These are phyloP conservation scores for Dysphania ambrosioides DNA, from an alignment of 148 eudicot genomes.

Conservation along the genomic window DNA sequence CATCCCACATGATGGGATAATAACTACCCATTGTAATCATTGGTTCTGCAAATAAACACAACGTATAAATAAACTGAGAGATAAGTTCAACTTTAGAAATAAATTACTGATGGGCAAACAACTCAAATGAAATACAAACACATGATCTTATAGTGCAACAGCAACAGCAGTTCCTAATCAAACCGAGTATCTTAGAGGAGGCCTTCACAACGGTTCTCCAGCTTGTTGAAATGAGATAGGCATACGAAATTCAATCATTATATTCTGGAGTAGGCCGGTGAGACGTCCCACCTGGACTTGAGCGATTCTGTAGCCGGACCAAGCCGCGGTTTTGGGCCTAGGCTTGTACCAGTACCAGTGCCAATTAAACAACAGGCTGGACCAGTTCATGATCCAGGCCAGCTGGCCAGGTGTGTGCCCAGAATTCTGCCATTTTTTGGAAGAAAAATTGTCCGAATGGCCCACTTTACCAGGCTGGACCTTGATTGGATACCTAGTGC, in stretches of 20 bases:
- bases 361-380: not conserved
- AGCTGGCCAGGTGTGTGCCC: not conserved
- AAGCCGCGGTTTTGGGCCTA: not conserved
- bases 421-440: no score
- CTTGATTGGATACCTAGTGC: not conserved
- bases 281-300: not conserved
- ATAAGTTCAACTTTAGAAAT: not conserved
- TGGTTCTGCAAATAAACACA: constrained; percentile 64
- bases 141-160: not conserved
- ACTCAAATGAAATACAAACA: not conserved
- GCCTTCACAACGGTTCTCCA: not conserved
- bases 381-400: not conserved
- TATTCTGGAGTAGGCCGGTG: not conserved
- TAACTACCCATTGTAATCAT: constrained; percentile 89
- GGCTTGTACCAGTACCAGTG: not conserved
- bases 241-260: not conserved
- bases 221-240: not conserved
- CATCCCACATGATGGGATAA: constrained; percentile 84
- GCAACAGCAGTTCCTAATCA: not conserved
- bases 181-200: not conserved
- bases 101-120: not conserved
- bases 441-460: not conserved
- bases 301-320: no score
- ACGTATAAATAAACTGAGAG: not conserved
- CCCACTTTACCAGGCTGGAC: no score